Base-by-base conservation (phyloP, 2,329 filamentous ascomycete genomes). In the Pleomassaria siparia region DNA sequence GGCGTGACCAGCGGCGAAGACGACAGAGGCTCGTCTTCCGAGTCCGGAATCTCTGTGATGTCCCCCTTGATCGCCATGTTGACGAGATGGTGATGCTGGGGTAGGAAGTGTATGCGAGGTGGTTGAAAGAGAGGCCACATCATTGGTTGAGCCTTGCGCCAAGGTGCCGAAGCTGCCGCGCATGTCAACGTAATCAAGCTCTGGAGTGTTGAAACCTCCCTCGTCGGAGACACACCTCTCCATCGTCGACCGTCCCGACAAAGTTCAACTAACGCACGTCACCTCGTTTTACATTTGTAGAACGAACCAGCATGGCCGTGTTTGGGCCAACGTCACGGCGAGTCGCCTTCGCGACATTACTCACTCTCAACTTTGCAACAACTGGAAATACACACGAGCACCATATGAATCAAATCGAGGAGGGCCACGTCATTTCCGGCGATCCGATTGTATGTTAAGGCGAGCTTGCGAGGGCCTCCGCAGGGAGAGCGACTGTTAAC, bases 311-410 rank as follows among this genome's bases (percentile, higher is more conserved):
- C 20, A 32, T 39, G 20, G 47, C 18, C 49, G 49, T 54, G 50
- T 47, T 21, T 10, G 35, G 49, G 22, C 56, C 59, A 12, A 18
- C 37, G 40, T 44, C 44, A n/a, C 51, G 41, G 44, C 43, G 40
- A 46, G 53, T 49, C 28, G 59, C 59, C 24, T 37, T 56, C 21
- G 53, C 47, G 43, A 54, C 54, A 43, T 12, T 24, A 22, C 44
- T 64, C 32, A 51, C 71, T 20, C 55, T 63, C 50, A 60, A 58
- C 51, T 52, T 62, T 32, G 54, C 58, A 24, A 56, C 49, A 56
- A 85, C 81, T 15, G 54, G 48, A 33, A 50, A 28, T 12, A 69
- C 69, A 43, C 73, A 75, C 55, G 73, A 74, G 33, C 71, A 75
- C 56, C 58, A 72, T 46, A 63, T 61, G 48, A 63, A 71, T 32